Evolutionary conservation across 331 rosid genomes (phyloP).

Genomic region (Saraca asoca): DNA sequence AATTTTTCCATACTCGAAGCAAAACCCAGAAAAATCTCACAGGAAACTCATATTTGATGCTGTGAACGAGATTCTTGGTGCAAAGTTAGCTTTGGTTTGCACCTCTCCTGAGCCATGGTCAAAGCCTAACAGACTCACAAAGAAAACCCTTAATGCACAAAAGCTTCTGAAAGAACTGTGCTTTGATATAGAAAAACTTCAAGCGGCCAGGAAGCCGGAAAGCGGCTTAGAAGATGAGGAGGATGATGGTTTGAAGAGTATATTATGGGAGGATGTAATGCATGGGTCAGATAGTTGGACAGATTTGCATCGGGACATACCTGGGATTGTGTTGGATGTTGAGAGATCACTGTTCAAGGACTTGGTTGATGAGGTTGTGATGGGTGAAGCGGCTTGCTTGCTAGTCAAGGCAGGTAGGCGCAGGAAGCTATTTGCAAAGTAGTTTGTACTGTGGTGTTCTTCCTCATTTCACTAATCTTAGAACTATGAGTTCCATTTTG

Average conservation of each 20-base stretch:
- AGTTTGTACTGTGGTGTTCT: slow-evolving; percentile 29
- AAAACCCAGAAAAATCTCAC: slow-evolving; percentile 53
- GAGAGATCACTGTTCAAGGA: slow-evolving; percentile 78
- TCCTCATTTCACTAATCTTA: slow-evolving; percentile 22
- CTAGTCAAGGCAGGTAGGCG: slow-evolving; percentile 53
- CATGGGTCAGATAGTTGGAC: slow-evolving; percentile 59
- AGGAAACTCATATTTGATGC: slow-evolving; percentile 74
- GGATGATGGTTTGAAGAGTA: slow-evolving; percentile 46
- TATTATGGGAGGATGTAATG: slow-evolving; percentile 62
- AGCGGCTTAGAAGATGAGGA: slow-evolving; percentile 49
- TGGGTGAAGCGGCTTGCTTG: slow-evolving; percentile 56
- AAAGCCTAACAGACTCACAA: slow-evolving; percentile 51
- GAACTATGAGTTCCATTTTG: neutral
- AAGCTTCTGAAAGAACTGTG: slow-evolving; percentile 78
- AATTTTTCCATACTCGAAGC: slow-evolving; percentile 39
- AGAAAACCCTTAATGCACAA: slow-evolving; percentile 60
- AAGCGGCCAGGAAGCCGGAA: slow-evolving; percentile 48
- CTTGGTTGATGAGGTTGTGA: slow-evolving; percentile 63
- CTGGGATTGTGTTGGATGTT: slow-evolving; percentile 60
- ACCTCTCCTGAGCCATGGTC: slow-evolving; percentile 55
- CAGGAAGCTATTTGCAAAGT: slow-evolving; percentile 57
- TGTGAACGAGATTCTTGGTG: slow-evolving; percentile 68
- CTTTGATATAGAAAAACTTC: slow-evolving; percentile 58
- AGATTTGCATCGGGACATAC: slow-evolving; percentile 51
- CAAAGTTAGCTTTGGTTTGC: slow-evolving; percentile 47